Evolutionary conservation across 2,329 filamentous ascomycete species (phyloP), one percentile per base, ranked within the genome.

Genomic region (Annulohypoxylon truncatum): DNA sequence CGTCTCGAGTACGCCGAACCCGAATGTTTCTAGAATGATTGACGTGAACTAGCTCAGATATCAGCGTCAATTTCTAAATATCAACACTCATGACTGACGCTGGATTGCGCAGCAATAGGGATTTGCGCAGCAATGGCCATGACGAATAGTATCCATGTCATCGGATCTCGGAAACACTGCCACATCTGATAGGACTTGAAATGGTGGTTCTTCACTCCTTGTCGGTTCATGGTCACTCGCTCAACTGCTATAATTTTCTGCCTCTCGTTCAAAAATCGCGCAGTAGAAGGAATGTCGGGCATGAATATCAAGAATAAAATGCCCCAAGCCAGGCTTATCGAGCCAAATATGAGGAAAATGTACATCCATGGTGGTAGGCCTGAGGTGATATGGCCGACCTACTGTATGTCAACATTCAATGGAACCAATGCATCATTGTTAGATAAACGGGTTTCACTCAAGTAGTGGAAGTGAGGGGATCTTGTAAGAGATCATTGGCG

Each of bases 121-220:
- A 89, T 81, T 68, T 88, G 84, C 0, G 85, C 84, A 0, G 82
- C 85, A 1, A 82, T 75, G 0, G 85, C 82, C 79, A 86, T 82
- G 55, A 86, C 65, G 68, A 87, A 87, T 1, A 88, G 72, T 24
- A 87, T 82, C 84, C 85, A 87, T 0, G 85, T 86, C 76, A 88
- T 87, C 0, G 85, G 13, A 28, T 88, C 85, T 4, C 71, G 61
- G 0, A 82, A 65, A 1, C 84, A 83, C 70, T 87, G 82, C 70
- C 78, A 78, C 12, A 82, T 79, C 72, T 84, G 83, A 42, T 83
- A 79, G 66, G 72, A 76, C 64, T 83, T 82, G 73, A 84, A 84
- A 42, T 85, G 70, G 47, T 73, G 74, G 38, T 76, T 76, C 63
- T 76, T 76, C 13, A 76, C 66, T 1, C 74, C 71, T 59, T 74